Conservation (phyloP, 2,329 filamentous ascomycete genomes). For the Cladosporium sp. region DNA sequence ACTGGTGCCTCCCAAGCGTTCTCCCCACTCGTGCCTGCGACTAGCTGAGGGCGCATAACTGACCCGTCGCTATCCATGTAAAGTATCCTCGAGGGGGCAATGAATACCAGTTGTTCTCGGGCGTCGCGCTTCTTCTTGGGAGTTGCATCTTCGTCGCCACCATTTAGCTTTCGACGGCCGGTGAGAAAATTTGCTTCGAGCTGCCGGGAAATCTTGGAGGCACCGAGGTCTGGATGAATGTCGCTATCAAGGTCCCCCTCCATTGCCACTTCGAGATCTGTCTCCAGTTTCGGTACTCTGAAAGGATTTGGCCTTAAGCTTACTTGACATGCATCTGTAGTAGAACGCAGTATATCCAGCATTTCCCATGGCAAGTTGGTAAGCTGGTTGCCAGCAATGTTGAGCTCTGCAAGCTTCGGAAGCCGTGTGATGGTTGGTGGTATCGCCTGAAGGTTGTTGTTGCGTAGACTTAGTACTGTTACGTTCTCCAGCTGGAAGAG, state of each 20-base stretch:
- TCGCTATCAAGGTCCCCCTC: background rate
- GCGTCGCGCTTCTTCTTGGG: constrained; percentile 31
- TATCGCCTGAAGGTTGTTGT: constrained; percentile 57
- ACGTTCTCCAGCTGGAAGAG: constrained; percentile 60
- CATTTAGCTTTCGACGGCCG: constrained; percentile 1
- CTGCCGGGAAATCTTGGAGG: background rate
- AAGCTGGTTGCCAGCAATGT: constrained; percentile 61
- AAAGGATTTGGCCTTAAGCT: constrained; percentile 61
- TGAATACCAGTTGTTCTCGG: constrained; percentile 27
- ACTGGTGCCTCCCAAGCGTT: constrained; percentile 14
- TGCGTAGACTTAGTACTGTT: constrained; percentile 61
- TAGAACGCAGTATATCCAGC: constrained; percentile 48
- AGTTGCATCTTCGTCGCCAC: constrained; percentile 1
- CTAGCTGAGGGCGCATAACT: background rate
- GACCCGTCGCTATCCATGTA: constrained; percentile 5
- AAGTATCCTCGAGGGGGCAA: constrained; percentile 5
- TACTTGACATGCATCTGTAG: constrained; percentile 47
- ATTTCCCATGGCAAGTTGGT: constrained; percentile 59
- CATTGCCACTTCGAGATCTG: background rate
- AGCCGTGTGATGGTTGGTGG: constrained; percentile 57
- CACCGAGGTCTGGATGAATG: background rate
- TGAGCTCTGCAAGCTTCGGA: constrained; percentile 56
- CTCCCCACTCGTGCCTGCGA: background rate
- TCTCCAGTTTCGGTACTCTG: constrained; percentile 15
- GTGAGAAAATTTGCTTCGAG: background rate